These are phyloP conservation scores for Alternaria burnsii DNA, from an alignment of 2,329 filamentous ascomycete species.

Conservation along the genomic window DNA sequence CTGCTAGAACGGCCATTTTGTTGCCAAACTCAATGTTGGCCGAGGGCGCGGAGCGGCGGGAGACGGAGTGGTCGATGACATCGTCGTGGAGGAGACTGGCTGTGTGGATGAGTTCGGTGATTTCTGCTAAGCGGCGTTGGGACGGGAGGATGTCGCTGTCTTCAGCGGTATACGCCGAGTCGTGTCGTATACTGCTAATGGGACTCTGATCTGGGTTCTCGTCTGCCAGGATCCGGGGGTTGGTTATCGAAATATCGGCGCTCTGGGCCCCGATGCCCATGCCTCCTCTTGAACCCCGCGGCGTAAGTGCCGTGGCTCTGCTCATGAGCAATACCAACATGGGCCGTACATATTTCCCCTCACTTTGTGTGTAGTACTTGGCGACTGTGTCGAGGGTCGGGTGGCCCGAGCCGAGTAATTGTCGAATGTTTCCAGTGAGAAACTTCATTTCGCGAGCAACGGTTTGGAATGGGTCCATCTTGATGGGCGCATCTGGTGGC, in stretches of 20 bases:
- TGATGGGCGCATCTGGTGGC: slow-evolving; percentile 69
- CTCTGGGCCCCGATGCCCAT: slow-evolving; percentile 34
- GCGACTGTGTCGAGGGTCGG: slow-evolving; percentile 93
- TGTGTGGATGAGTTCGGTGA: slow-evolving; percentile 96
- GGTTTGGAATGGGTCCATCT: slow-evolving; percentile 85
- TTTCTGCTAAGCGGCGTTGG: slow-evolving; percentile 91
- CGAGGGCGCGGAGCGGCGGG: slow-evolving; percentile 82
- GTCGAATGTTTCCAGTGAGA: slow-evolving; percentile 89
- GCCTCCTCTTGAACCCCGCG: slow-evolving; percentile 54
- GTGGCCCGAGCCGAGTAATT: slow-evolving; percentile 92
- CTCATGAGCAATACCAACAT: slow-evolving; percentile 97
- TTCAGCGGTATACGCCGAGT: slow-evolving; percentile 55
- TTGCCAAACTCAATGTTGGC: slow-evolving; percentile 97
- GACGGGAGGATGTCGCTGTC: slow-evolving; percentile 84
- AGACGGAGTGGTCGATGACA: slow-evolving; percentile 91
- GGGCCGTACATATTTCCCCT: slow-evolving; percentile 96
- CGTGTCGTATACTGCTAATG: slow-evolving; percentile 61
- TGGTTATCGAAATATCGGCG: slow-evolving; percentile 69
- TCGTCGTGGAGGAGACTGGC: slow-evolving; percentile 97
- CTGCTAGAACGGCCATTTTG: slow-evolving; percentile 97
- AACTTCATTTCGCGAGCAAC: slow-evolving; percentile 98
- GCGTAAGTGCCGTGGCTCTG: slow-evolving; percentile 85
- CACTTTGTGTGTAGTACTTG: slow-evolving; percentile 96
- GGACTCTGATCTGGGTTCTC: slow-evolving; percentile 69
- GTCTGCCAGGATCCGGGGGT: slow-evolving; percentile 74